Percentiles rank a stretch among this genome's conserved stretches.
phyloP scores from a whole-genome alignment of 139 green algal species.

The Chloropicon primus region DNA sequence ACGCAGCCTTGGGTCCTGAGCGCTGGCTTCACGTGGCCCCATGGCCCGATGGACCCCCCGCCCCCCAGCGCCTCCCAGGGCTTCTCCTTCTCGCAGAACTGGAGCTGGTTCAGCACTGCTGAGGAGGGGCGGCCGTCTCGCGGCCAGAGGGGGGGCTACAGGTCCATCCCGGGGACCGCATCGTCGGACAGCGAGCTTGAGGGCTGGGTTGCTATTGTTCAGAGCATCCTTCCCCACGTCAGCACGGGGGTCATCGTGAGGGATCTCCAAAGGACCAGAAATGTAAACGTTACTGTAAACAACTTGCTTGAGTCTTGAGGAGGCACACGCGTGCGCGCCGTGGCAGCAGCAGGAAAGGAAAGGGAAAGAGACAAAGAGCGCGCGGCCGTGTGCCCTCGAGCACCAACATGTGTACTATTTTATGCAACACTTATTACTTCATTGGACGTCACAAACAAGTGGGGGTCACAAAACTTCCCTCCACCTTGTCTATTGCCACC shows the following conservation, averaged over 20 bases:
- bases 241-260: background rate
- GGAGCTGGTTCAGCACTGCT: too few relatives aligned
- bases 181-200: background rate
- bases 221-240: background rate
- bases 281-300: background rate
- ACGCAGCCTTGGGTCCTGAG: background rate
- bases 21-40: background rate
- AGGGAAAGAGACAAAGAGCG: background rate
- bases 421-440: too few relatives aligned
- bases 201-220: background rate
- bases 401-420: too few relatives aligned
- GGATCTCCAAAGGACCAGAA: background rate
- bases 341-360: background rate
- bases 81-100: too few relatives aligned
- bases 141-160: too few relatives aligned
- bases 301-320: background rate
- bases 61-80: too few relatives aligned
- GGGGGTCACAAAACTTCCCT: too few relatives aligned
- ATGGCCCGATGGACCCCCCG: background rate
- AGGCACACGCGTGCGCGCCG: too few relatives aligned
- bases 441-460: too few relatives aligned
- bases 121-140: too few relatives aligned
- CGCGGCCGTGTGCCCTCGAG: too few relatives aligned
- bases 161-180: background rate
- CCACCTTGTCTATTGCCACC: too few relatives aligned